These are phyloP conservation scores for Taphrina sp. DNA, from an alignment of 1,139 yeast species.

Conservation along the genomic window DNA sequence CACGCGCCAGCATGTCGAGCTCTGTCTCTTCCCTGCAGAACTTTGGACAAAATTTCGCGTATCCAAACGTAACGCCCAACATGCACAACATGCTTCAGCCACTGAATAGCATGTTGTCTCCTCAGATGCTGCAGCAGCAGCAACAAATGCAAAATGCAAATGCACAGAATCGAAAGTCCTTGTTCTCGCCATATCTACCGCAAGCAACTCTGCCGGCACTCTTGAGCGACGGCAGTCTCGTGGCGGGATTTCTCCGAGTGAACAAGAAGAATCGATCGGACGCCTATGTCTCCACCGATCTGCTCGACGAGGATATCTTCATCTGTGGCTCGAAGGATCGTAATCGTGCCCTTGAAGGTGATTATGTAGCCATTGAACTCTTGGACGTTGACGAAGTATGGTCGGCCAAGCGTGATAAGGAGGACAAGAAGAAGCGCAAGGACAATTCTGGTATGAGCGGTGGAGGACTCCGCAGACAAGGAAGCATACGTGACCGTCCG, in stretches of 20 bases:
- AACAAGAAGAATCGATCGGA: conserved; percentile 94
- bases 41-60: conserved; percentile 26
- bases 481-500: conserved; percentile 91
- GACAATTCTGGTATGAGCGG: conserved; percentile 51
- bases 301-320: conserved; percentile 91
- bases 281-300: conserved; percentile 93
- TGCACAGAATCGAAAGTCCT: conserved; percentile 62
- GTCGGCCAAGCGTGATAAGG: conserved; percentile 94
- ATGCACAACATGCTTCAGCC: conserved; percentile 41
- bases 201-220: conserved; percentile 89
- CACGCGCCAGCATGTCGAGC: conserved; percentile 68
- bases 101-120: conserved; percentile 39
- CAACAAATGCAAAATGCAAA: conserved; percentile 43
- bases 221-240: conserved; percentile 84
- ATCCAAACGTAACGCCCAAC: conserved; percentile 38
- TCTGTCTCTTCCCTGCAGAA: conserved; percentile 44
- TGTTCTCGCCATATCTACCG: conserved; percentile 93
- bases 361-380: conserved; percentile 89
- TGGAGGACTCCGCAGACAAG: conserved; percentile 68
- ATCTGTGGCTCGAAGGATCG: conserved; percentile 99
- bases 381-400: conserved; percentile 95
- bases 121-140: conserved; percentile 41
- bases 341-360: conserved; percentile 95
- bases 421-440: conserved; percentile 91
- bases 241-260: conserved; percentile 87